Conservation (phyloP, 257 asterid species). For the Jaltomata sinuosa region DNA sequence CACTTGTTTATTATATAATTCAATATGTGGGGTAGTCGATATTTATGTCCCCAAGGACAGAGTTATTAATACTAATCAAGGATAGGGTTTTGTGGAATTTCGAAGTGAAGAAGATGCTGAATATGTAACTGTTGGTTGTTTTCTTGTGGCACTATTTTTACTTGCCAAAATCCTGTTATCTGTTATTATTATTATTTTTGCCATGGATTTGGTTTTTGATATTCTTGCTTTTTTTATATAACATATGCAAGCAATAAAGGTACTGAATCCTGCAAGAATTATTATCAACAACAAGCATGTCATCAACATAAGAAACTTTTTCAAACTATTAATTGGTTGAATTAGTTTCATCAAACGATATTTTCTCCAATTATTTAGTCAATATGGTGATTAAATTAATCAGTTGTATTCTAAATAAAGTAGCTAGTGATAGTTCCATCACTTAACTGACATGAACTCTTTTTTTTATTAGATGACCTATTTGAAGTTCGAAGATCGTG, state of each 20-base stretch:
- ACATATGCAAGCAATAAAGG: constrained; percentile 73
- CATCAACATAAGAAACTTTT: too few species aligned
- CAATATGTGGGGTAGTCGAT: constrained; percentile 41
- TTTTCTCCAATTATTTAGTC: too few species aligned
- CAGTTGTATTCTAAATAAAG: too few species aligned
- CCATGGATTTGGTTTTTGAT: neutral
- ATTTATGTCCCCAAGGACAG: constrained; percentile 96
- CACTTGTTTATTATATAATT: neutral
- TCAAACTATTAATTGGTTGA: too few species aligned
- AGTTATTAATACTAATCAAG: constrained; percentile 89
- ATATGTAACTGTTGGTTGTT: constrained; percentile 42
- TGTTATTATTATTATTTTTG: neutral
- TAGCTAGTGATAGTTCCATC: too few species aligned
- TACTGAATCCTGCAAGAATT: too few species aligned
- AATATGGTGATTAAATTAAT: too few species aligned
- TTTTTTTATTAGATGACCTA: too few species aligned
- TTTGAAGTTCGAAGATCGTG: too few species aligned
- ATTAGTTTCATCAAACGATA: too few species aligned
- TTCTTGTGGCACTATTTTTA: neutral
- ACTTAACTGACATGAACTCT: too few species aligned
- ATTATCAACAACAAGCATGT: too few species aligned
- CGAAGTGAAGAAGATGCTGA: constrained; percentile 98
- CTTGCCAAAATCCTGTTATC: neutral
- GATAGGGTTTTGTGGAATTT: constrained; percentile 91
- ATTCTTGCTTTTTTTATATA: neutral